A percentile compares a stretch with the other conserved stretches of the same genome.
These are phyloP conservation scores for Jasminum sambac DNA, from an alignment of 257 asterid genomes.

Conservation along the genomic window DNA sequence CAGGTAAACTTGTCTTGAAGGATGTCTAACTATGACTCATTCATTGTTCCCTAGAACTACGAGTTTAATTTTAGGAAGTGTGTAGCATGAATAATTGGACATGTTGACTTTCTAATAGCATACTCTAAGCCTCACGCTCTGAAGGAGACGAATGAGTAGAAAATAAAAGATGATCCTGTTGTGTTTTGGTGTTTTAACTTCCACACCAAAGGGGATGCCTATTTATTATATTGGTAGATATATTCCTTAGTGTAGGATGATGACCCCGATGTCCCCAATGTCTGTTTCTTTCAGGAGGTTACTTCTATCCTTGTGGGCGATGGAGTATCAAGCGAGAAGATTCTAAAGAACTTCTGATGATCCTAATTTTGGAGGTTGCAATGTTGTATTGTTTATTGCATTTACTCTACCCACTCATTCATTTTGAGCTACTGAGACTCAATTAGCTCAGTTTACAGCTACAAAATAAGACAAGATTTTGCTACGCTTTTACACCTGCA, in stretches of 20 bases:
- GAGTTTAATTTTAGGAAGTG: not conserved
- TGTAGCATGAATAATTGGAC: not conserved
- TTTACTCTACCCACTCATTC: constrained; percentile 24
- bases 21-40: not conserved
- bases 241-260: no score
- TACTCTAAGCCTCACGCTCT: not conserved
- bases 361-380: constrained; percentile 14
- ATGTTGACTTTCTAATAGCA: not conserved
- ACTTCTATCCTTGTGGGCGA: constrained; percentile 76
- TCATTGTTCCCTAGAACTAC: not conserved
- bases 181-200: not conserved
- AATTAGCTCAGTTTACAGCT: constrained; percentile 21
- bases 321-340: constrained; percentile 64
- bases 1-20: not conserved
- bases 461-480: constrained; percentile 27
- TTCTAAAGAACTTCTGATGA: constrained; percentile 66
- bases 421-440: constrained; percentile 30
- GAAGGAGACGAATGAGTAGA: not conserved
- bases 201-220: no score
- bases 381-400: constrained; percentile 30
- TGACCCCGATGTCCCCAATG: constrained; percentile 2
- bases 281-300: constrained; percentile 65
- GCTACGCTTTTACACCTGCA: not conserved
- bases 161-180: not conserved
- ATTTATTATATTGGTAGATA: no score